Base-by-base conservation (phyloP, 1,284 basidiomycete genomes). In the Trametes versicolor region DNA sequence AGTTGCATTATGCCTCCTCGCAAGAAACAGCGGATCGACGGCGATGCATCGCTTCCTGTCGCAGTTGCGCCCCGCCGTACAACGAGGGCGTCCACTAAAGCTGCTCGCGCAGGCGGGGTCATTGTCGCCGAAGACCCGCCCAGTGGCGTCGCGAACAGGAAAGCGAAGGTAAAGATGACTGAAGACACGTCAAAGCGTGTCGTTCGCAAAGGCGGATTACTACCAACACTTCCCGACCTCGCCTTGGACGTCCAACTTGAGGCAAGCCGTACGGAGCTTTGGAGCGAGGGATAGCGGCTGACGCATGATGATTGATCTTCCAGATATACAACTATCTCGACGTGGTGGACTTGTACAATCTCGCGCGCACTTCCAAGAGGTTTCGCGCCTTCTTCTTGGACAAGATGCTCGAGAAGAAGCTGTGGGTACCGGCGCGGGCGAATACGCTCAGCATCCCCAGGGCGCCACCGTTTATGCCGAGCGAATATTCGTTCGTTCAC, bases 261-360 rank as follows among this genome's bases (percentile, higher is more conserved):
- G 58, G 58, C 34, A 23, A 45, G 49, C 23, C 9, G 12, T 32
- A 32, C 29, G 29, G 12, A 12, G 37, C 8, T 32, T 8, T 8
- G 29, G 29, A 8, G 29, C 29, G 3, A 8, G 8, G 29, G 29
- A 32, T 32, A 32, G 29, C 29, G 4, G 8, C 29, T 32, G 8
- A 32, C 29, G 29, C 29, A 32, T 8, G 8, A n/a, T n/a, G n/a
- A 32, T 4, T 4, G 4, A 32, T 8, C 29, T 32, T 3, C 29
- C 29, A 85, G 84, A 82, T 85, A 65, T 81, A 84, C 60, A 75
- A 79, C 13, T 75, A 82, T 61, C 74, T 86, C 34, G 73, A 73
- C 52, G 82, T 85, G 0, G 66, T 76, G 36, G 85, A 86, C 67
- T 45, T 66, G 13, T 29, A 60, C 49, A 47, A 61, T 19, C 49